A percentile compares a stretch with the other conserved stretches of the same genome.
These are phyloP conservation scores for Penicillium lagena DNA, from an alignment of 495 filamentous ascomycete genomes.

Conservation along the genomic window DNA sequence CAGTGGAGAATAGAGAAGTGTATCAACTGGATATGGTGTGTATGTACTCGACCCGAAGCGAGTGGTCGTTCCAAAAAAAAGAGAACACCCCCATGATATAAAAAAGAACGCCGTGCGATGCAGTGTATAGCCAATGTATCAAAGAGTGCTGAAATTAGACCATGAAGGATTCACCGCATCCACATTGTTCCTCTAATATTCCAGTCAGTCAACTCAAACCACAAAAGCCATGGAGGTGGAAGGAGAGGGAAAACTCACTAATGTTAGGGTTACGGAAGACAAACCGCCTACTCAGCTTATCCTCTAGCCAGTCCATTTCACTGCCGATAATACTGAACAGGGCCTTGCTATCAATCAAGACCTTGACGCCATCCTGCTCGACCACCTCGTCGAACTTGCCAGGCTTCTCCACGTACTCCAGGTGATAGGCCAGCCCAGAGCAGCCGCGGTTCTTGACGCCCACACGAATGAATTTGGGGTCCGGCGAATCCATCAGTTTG, in stretches of 20 bases:
- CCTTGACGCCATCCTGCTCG: slow-evolving; percentile 93
- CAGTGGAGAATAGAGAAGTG: slow-evolving; percentile 5
- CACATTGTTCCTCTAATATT: slow-evolving; percentile 82
- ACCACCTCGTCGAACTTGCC: slow-evolving; percentile 85
- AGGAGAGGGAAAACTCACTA: slow-evolving; percentile 55
- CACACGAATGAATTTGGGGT: slow-evolving; percentile 86
- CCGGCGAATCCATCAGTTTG: slow-evolving; percentile 67
- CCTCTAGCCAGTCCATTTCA: slow-evolving; percentile 99
- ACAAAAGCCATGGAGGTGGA: background rate
- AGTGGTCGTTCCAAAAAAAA: slow-evolving; percentile 8
- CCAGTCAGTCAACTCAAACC: slow-evolving; percentile 24
- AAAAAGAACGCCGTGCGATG: slow-evolving; percentile 39
- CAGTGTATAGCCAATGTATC: slow-evolving; percentile 10
- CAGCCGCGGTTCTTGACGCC: slow-evolving; percentile 95
- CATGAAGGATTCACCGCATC: slow-evolving; percentile 97
- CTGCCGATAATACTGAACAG: slow-evolving; percentile 96
- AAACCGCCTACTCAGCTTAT: slow-evolving; percentile 83
- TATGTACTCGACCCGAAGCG: slow-evolving; percentile 18
- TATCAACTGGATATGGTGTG: slow-evolving; percentile 32
- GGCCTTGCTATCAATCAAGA: slow-evolving; percentile 93
- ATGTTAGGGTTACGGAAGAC: slow-evolving; percentile 97
- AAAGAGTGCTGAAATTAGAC: slow-evolving; percentile 37
- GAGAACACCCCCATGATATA: slow-evolving; percentile 4
- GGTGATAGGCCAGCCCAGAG: slow-evolving; percentile 88
- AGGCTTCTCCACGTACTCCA: slow-evolving; percentile 91